Evolutionary conservation across 1,284 basidiomycete genomes (phyloP), one percentile per base, ranked within the genome.

Genomic region (Pterulicium gracile): DNA sequence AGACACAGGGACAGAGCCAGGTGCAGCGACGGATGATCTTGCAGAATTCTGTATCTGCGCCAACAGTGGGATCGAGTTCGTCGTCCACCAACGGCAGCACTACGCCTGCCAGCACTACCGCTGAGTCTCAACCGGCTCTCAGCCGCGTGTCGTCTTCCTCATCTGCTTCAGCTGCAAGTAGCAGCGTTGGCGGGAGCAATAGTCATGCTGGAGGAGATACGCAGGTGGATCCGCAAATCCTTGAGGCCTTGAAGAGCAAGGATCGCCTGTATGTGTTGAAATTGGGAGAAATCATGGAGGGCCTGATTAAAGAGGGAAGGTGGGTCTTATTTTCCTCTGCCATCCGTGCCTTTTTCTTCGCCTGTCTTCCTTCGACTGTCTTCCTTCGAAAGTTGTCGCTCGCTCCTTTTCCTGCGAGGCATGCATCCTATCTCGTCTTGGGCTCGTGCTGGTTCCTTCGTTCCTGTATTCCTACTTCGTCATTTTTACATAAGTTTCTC

Each of bases 211-310:
- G n/a, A n/a, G n/a, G n/a, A n/a, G 46, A 44, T 50, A 48, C 54
- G 43, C 81, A 84, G 50, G 75, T 79, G 49, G 87, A 88, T 68
- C 68, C 74, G 7, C 79, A 82, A 62, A 87, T 89, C 55, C 53
- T 85, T 52, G 87, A 89, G 61, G 87, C 88, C n/a, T 78, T 90
- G 50, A 77, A 70, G 61, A 81, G 80, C 70, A 90, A 90, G 66
- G 87, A 90, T 61, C 73, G 87, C 56, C 70, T 90, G 50, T 90
- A 82, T 59, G 85, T 90, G 39, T 66, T 90, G 54, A 88, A 85
- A 67, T 71, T 88, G 17, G 88, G 84, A 49, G 87, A 89, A 63
- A 70, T 70, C 54, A 85, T 90, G 75, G 87, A 90, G 62, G 64
- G 63, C 45, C 70, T 90, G 57, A 84, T 90, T 57, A 73, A 61